A percentile compares a stretch with the other conserved stretches of the same genome.
Evolutionary conservation across 176 grass and related monocot genomes (phyloP).

Genomic region (Musa troglodytarum): DNA sequence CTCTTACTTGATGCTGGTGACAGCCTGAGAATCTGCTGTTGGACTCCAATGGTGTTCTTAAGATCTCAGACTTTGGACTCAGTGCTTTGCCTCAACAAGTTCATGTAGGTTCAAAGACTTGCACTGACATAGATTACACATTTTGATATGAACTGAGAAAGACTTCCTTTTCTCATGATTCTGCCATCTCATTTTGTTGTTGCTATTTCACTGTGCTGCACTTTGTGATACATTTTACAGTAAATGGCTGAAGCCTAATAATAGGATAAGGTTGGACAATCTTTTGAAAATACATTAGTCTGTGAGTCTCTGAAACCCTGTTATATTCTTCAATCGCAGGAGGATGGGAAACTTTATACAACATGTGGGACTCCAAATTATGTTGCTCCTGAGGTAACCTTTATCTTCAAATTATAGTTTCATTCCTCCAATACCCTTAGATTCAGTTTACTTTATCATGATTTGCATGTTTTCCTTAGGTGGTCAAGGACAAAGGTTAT

Average conservation of each 20-base stretch:
- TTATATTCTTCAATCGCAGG: constrained; percentile 32
- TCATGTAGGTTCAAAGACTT: constrained; percentile 39
- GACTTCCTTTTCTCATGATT: background rate
- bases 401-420: constrained; percentile 3
- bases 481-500: constrained; percentile 94
- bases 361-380: constrained; percentile 98
- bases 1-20: constrained; percentile 6
- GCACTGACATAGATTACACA: background rate
- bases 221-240: background rate
- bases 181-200: background rate
- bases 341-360: constrained; percentile 87
- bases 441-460: background rate
- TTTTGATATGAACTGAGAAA: background rate
- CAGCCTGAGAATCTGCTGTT: constrained; percentile 94
- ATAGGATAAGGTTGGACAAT: background rate
- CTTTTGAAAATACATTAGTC: background rate
- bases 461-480: constrained; percentile 25
- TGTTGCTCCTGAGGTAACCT: constrained; percentile 82
- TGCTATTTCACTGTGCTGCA: background rate
- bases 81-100: constrained; percentile 93
- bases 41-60: constrained; percentile 66
- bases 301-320: background rate
- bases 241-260: background rate
- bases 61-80: constrained; percentile 90
- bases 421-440: background rate